Base-by-base conservation (phyloP, 2,329 filamentous ascomycete genomes). In the Cladophialophora yegresii region DNA sequence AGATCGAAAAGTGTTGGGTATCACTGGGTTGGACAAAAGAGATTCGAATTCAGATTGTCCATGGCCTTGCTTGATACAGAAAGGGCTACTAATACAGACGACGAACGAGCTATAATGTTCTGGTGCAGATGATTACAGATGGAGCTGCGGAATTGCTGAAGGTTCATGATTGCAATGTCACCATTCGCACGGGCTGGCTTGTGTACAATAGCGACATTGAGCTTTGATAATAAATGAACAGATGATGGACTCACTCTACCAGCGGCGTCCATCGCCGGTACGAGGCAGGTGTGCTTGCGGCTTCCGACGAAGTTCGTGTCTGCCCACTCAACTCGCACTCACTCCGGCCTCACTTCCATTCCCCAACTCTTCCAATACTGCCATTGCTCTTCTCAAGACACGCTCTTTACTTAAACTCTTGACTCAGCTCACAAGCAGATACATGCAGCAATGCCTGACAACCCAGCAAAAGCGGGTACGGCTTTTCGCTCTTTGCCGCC, bases 1-100 rank as follows among this genome's bases (percentile, higher is more conserved):
- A 36, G 36, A 58, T 58, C 26, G 30, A 59, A 65, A 61, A 45
- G 32, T 33, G 45, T 40, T 58, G 47, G 55, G 28, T 60, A 56
- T 20, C 23, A 45, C 47, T 55, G 32, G 30, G 45, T 58, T 47
- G 54, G 55, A 26, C 36, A 30, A 65, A 55, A 62, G 50, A 54
- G 4, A 20, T 33, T 57, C 23, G 22, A 49, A 58, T 32, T 54
- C 63, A 65, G 62, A 61, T 57, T 65, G 62, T 54, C 58, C 32
- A 65, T 58, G 63, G 54, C 1, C 13, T 59, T 51, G 57, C 57
- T 43, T 53, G 32, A 62, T 58, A 62, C 45, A 58, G 47, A 50
- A 58, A 62, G 32, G 54, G 36, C 26, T 53, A 50, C 26, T 62
- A 55, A 62, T 55, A 53, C 28, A 43, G 53, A 33, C 12, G 22